These are phyloP conservation scores for Gossypium turneri DNA, from an alignment of 345 rosid species.

Conservation along the genomic window DNA sequence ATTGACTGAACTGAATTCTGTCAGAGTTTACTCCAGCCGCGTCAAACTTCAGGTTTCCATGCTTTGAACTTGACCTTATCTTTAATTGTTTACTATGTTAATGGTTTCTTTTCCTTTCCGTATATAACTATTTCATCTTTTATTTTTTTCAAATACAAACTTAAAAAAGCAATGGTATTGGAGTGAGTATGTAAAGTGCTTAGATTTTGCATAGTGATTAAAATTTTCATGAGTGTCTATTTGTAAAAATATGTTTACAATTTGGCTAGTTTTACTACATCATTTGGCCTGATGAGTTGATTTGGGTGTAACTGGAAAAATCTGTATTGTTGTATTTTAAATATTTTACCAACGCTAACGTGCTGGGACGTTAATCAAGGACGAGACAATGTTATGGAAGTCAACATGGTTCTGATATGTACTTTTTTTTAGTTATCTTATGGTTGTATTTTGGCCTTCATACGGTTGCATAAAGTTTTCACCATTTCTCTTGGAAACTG, in stretches of 20 bases:
- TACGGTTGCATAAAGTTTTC: not conserved
- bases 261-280: not conserved
- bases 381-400: not conserved
- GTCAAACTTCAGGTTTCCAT: slow-evolving; percentile 67
- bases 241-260: not conserved
- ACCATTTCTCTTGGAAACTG: not conserved
- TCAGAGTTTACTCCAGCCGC: slow-evolving; percentile 69
- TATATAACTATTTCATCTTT: not conserved
- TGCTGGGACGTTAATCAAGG: not conserved
- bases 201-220: not conserved
- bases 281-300: not conserved
- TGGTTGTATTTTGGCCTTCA: not conserved
- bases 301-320: not conserved
- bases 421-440: not conserved
- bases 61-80: slow-evolving; percentile 5
- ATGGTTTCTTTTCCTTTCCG: not conserved
- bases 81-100: not conserved
- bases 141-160: not conserved
- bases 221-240: not conserved
- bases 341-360: not conserved
- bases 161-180: not conserved
- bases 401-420: not conserved
- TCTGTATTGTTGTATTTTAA: not conserved
- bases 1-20: slow-evolving; percentile 66
- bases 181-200: not conserved